Conservation (phyloP, 495 filamentous ascomycete species). For the Talaromyces nanjingensis region DNA sequence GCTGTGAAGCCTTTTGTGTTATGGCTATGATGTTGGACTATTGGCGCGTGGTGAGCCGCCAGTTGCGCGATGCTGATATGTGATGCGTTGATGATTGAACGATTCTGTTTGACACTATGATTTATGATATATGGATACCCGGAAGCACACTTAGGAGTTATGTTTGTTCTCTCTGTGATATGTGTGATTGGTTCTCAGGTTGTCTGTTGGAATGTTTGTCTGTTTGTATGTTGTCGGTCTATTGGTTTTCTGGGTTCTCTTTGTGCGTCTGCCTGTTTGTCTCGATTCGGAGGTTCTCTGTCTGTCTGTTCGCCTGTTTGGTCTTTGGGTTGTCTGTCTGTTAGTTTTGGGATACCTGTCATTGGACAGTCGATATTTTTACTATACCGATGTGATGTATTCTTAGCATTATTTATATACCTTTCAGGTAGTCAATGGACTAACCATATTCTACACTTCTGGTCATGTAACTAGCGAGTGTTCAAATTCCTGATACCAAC, state of each 20-base stretch:
- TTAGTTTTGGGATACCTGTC: not conserved
- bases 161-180: not conserved
- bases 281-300: not conserved
- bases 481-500: not conserved
- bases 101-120: not conserved
- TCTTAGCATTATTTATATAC: not conserved
- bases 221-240: not conserved
- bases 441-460: not conserved
- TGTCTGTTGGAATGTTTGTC: not conserved
- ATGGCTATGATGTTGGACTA: slow-evolving; percentile 25
- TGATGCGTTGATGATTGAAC: not conserved
- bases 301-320: not conserved
- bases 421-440: not conserved
- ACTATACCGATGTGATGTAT: not conserved
- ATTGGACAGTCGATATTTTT: not conserved
- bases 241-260: not conserved
- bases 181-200: not conserved
- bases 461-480: not conserved
- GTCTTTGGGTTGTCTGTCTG: not conserved
- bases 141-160: not conserved
- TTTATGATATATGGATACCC: slow-evolving; percentile 6
- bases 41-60: slow-evolving; percentile 28
- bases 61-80: slow-evolving; percentile 15
- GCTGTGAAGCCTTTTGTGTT: slow-evolving; percentile 28
- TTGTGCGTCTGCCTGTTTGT: not conserved